Evolutionary conservation across 192 early-diverging fungal genomes (phyloP).

Genomic region (Gigaspora rosea): DNA sequence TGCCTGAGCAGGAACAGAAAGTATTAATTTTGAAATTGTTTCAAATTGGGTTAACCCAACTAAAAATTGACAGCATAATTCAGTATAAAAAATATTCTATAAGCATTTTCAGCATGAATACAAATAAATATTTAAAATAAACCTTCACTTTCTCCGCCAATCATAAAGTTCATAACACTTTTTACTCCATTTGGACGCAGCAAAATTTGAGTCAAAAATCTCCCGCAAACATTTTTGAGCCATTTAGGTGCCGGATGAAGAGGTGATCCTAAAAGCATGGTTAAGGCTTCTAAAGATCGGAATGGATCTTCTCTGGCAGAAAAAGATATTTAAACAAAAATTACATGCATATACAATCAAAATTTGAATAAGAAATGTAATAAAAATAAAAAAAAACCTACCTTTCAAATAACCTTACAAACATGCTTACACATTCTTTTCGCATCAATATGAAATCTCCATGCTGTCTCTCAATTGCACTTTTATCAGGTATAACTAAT

Average conservation of each 20-base stretch:
- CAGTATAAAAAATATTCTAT: neutral
- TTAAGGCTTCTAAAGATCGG: slow-evolving; percentile 67
- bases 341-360: slow-evolving; percentile 12
- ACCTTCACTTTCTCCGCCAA: slow-evolving; percentile 55
- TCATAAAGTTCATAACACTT: slow-evolving; percentile 68
- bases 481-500: slow-evolving; percentile 28
- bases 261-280: slow-evolving; percentile 58
- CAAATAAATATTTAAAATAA: neutral
- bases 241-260: slow-evolving; percentile 58
- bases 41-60: slow-evolving; percentile 59
- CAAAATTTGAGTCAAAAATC: slow-evolving; percentile 69
- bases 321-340: slow-evolving; percentile 36
- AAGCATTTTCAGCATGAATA: neutral
- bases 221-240: slow-evolving; percentile 65
- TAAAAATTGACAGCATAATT: neutral
- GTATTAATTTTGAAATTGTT: slow-evolving; percentile 57
- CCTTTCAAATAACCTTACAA: slow-evolving; percentile 46
- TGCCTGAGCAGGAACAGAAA: slow-evolving; percentile 60
- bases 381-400: slow-evolving; percentile 17
- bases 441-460: neutral
- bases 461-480: slow-evolving; percentile 7
- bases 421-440: slow-evolving; percentile 28
- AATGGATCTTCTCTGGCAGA: slow-evolving; percentile 50
- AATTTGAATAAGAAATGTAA: neutral
- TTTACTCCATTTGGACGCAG: slow-evolving; percentile 63